Conservation (phyloP, 441 rosid species). For the Viola pubescens region DNA sequence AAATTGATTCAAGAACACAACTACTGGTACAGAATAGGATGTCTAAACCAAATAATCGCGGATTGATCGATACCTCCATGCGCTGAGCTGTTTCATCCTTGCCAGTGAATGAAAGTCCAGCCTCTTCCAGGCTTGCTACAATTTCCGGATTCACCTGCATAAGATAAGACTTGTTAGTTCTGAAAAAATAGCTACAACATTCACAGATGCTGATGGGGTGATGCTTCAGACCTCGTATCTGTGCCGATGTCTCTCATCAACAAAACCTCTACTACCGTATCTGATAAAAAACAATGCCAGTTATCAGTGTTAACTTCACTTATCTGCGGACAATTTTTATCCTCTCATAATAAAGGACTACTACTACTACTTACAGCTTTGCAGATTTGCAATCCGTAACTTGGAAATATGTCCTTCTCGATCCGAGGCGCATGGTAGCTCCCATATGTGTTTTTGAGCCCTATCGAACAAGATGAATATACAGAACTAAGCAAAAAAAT, state of each 20-base stretch:
- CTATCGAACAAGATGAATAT: conserved; percentile 17
- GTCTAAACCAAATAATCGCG: neutral
- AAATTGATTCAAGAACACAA: conserved; percentile 8
- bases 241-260: conserved; percentile 90
- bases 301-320: too few species aligned
- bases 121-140: conserved; percentile 58
- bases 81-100: conserved; percentile 80
- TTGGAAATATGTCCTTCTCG: conserved; percentile 75
- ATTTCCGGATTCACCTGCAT: conserved; percentile 81
- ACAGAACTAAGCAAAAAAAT: too few species aligned
- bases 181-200: neutral
- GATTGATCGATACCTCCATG: conserved; percentile 53
- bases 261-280: conserved; percentile 53
- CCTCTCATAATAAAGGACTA: too few species aligned
- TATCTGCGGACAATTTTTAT: too few species aligned
- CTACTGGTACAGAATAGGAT: neutral
- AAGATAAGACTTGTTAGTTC: neutral
- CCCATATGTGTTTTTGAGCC: conserved; percentile 96
- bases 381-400: conserved; percentile 66
- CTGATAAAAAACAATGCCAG: conserved; percentile 25
- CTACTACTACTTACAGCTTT: conserved; percentile 45
- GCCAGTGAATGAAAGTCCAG: conserved; percentile 78
- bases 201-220: neutral
- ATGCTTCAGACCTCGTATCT: conserved; percentile 67
- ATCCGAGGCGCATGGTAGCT: conserved; percentile 89